These are phyloP conservation scores for Bauhinia variegata DNA, from an alignment of 306 rosid genomes.

Conservation along the genomic window DNA sequence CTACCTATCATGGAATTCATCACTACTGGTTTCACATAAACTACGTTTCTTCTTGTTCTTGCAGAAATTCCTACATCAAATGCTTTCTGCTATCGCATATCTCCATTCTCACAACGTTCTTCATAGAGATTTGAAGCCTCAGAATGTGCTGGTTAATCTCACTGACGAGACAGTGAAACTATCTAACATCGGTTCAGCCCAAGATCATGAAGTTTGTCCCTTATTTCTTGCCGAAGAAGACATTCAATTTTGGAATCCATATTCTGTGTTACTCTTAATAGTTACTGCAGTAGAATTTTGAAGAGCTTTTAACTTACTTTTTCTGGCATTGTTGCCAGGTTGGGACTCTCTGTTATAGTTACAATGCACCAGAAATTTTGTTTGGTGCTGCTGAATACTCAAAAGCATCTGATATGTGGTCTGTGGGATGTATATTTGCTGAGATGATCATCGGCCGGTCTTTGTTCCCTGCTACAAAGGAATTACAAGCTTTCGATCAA, in stretches of 20 bases:
- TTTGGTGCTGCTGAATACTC: constrained; percentile 14
- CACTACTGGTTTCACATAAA: neutral
- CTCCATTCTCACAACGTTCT: constrained; percentile 20
- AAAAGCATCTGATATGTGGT: constrained; percentile 29
- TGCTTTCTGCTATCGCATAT: constrained; percentile 14
- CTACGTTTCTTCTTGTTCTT: neutral
- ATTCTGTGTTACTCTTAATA: neutral
- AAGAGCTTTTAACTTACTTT: neutral
- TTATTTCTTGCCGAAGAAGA: neutral
- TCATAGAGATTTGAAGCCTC: constrained; percentile 27
- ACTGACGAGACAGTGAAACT: neutral
- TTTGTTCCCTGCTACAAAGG: constrained; percentile 22
- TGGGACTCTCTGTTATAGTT: neutral
- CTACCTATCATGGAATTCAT: too few relatives aligned
- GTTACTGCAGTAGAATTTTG: neutral
- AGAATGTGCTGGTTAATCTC: neutral
- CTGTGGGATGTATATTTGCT: constrained; percentile 32
- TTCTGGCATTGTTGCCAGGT: constrained; percentile 20
- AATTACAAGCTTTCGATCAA: too few relatives aligned
- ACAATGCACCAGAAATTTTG: constrained; percentile 39
- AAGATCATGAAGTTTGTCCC: neutral
- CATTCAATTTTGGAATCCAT: neutral
- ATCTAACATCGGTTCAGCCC: neutral
- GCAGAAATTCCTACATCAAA: constrained; percentile 13
- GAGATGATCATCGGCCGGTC: constrained; percentile 15